Conservation (phyloP, 2,329 filamentous ascomycete genomes). For the Didymella exigua region DNA sequence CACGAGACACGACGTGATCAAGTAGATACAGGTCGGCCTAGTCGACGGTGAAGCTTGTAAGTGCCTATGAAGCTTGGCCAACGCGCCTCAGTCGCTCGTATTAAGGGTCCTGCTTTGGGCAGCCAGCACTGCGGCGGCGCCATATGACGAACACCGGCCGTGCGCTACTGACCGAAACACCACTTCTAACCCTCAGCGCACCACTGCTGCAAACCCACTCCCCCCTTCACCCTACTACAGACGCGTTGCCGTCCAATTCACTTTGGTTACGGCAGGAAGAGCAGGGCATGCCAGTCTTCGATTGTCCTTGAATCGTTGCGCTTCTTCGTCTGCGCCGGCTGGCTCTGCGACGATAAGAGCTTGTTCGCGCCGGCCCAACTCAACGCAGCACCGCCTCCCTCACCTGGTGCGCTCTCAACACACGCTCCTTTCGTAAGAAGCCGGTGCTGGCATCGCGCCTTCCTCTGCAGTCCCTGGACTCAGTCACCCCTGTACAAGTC, state of each 20-base stretch:
- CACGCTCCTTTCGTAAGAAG: slow-evolving; percentile 21
- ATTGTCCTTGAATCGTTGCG: slow-evolving; percentile 15
- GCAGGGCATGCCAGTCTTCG: slow-evolving; percentile 31
- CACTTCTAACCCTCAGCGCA: slow-evolving; percentile 30
- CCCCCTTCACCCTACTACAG: slow-evolving; percentile 16
- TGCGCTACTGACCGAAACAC: slow-evolving; percentile 37
- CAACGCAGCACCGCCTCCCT: slow-evolving; percentile 22
- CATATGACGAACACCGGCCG: slow-evolving; percentile 31
- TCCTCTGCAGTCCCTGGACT: slow-evolving; percentile 13
- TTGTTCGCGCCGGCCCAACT: slow-evolving; percentile 25
- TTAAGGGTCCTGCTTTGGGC: slow-evolving; percentile 20
- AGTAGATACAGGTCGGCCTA: not conserved
- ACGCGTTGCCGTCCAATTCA: slow-evolving; percentile 52
- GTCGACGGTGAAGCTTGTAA: slow-evolving; percentile 13
- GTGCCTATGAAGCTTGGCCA: slow-evolving; percentile 7
- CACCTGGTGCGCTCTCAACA: slow-evolving; percentile 19
- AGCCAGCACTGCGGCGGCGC: slow-evolving; percentile 10
- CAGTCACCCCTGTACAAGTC: slow-evolving; percentile 7
- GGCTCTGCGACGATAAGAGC: slow-evolving; percentile 32
- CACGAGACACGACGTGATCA: not conserved
- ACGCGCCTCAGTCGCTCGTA: not conserved
- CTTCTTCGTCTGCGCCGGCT: slow-evolving; percentile 23
- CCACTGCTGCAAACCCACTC: slow-evolving; percentile 23
- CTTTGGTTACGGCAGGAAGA: slow-evolving; percentile 50
- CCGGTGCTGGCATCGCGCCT: slow-evolving; percentile 21